phyloP scores from a whole-genome alignment of 2,329 filamentous ascomycete species.

The Claviceps sp. region DNA sequence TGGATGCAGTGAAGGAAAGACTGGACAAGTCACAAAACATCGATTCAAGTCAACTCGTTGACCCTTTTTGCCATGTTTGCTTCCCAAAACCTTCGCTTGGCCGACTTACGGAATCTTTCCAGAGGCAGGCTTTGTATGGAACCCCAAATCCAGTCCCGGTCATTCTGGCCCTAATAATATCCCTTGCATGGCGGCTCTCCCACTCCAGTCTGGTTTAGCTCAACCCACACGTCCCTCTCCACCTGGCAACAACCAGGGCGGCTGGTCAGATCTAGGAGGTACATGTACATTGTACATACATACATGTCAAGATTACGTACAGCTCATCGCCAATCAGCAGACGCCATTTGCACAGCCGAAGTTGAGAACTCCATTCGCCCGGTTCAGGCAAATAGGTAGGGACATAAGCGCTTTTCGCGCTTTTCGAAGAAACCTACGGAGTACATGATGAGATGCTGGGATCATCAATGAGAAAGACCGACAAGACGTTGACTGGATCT shows the following conservation, averaged over 20 bases:
- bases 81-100: background rate
- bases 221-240: background rate
- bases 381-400: background rate
- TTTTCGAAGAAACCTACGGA: background rate
- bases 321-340: background rate
- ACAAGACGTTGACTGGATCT: background rate
- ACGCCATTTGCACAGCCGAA: background rate
- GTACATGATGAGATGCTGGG: background rate
- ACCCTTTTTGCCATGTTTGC: background rate
- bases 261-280: slow-evolving; percentile 6
- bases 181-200: background rate
- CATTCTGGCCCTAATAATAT: background rate
- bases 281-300: too few species aligned
- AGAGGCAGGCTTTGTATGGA: background rate
- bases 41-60: background rate
- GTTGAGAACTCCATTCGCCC: background rate
- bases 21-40: background rate
- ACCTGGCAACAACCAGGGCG: slow-evolving; percentile 3
- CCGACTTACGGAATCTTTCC: background rate
- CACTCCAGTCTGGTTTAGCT: background rate
- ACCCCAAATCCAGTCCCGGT: background rate
- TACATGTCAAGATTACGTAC: slow-evolving; percentile 2
- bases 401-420: background rate
- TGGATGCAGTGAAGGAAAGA: background rate
- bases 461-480: background rate